Evolutionary conservation across 257 asterid species (phyloP).

Genomic region (Penstemon barbatus): DNA sequence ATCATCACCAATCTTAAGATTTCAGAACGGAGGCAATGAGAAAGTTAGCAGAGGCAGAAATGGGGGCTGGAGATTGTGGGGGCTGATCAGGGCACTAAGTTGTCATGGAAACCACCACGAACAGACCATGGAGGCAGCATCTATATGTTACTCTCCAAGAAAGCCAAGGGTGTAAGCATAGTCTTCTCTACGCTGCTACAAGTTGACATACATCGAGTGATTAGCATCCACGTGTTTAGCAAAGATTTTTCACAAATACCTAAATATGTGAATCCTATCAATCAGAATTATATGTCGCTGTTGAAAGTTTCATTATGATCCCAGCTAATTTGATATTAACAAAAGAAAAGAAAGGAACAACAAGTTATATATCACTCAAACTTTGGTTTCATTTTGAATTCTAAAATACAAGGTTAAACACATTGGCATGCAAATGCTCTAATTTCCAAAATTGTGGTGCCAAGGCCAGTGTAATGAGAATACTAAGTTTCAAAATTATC

Average conservation of each 20-base stretch:
- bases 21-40: constrained; percentile 16
- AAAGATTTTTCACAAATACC: no score
- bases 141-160: constrained; percentile 19
- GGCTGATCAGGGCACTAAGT: constrained; percentile 58
- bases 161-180: no score
- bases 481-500: constrained; percentile 2
- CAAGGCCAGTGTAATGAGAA: neutral
- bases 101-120: constrained; percentile 47
- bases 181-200: no score
- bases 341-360: neutral
- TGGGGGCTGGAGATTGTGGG: constrained; percentile 40
- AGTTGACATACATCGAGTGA: no score
- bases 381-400: constrained; percentile 23
- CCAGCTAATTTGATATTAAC: neutral
- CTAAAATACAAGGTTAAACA: neutral
- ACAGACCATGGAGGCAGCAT: constrained; percentile 26
- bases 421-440: neutral
- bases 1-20: constrained; percentile 18
- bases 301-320: constrained; percentile 2
- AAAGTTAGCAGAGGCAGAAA: constrained; percentile 15
- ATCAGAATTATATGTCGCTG: neutral
- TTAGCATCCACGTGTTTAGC: no score
- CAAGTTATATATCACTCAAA: neutral
- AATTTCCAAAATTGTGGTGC: constrained; percentile 23
- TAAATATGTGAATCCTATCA: no score